Base-by-base conservation (phyloP, 768 basidiomycete genomes). In the Pluteus cervinus region DNA sequence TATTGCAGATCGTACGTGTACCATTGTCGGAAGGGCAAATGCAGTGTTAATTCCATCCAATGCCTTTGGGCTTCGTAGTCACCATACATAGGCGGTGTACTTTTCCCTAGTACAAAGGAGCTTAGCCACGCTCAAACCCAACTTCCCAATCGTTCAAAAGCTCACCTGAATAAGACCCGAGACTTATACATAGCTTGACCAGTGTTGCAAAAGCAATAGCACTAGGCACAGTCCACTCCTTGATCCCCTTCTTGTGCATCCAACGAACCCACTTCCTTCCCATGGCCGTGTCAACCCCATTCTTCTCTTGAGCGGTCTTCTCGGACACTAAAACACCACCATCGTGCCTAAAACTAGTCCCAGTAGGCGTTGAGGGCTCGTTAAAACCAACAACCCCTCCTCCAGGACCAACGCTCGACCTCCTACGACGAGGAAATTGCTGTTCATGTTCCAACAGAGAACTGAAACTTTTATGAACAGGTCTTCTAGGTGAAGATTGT, bases 51-150 rank as follows among this genome's bases (percentile, higher is more conserved):
- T 49, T 93, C 91, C 86, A 94, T 88, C 91, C 91, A 94, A 59
- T 93, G 91, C 37, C 91, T 68, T 52, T 93, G 91, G 0, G 91
- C 91, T 56, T 94, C 91, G 48, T 87, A 94, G 60, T 94, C 91
- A 3, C 91, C 91, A 46, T 73, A 88, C 79, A 91, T 81, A 0
- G 88, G 89, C 0, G 90, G 85, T 3, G 76, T 75, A 21, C 55
- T 66, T 45, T 74, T 56, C 5, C 90, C 89, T 88, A 44, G 22
- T 16, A 39, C 24, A 23, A 28, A 28, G 22, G n/a, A 32, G 6
- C 6, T 22, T 38, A 29, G 47, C 31, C 21, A 14, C 32, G 24
- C 10, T 38, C 8, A 18, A 31, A 17, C 8, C 15, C n/a, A n/a
- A n/a, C n/a, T n/a, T n/a, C n/a, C n/a, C n/a, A n/a, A n/a, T n/a